Evolutionary conservation across 2,329 filamentous ascomycete genomes (phyloP).

Genomic region (Diaporthe ampelina): DNA sequence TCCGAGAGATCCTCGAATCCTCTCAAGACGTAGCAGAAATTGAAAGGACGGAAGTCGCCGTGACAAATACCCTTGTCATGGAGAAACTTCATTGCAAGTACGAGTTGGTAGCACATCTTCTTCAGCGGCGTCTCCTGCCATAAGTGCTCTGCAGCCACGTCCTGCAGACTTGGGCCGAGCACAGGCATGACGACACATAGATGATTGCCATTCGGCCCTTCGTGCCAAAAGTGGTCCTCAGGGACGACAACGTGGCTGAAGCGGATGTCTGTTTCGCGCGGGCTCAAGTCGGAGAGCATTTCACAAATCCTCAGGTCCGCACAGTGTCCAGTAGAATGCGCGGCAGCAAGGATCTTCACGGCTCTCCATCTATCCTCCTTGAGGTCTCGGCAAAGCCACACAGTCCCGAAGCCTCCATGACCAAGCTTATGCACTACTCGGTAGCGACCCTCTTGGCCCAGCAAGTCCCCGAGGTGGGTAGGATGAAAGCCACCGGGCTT

Average conservation of each 20-base stretch:
- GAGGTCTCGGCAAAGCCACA: slow-evolving; percentile 1
- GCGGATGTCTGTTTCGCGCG: not conserved
- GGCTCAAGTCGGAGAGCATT: not conserved
- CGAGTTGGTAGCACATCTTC: slow-evolving; percentile 3
- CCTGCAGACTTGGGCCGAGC: not conserved
- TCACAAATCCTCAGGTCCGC: slow-evolving; percentile 7
- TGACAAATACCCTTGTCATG: not conserved
- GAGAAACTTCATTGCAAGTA: slow-evolving; percentile 12
- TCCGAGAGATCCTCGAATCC: not conserved
- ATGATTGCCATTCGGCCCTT: slow-evolving; percentile 1
- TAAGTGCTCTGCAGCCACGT: not conserved
- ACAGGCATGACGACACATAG: slow-evolving; percentile 1
- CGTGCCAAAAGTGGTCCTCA: not conserved
- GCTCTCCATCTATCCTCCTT: not conserved
- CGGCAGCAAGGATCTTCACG: not conserved
- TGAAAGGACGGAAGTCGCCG: slow-evolving; percentile 1
- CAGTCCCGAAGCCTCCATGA: not conserved
- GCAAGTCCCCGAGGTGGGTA: not conserved
- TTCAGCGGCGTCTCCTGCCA: not conserved
- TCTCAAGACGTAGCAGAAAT: not conserved
- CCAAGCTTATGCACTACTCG: not conserved
- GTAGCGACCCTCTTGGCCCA: not conserved
- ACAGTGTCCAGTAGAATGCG: not conserved
- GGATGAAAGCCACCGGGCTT: slow-evolving; percentile 3
- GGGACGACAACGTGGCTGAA: slow-evolving; percentile 4